These are phyloP conservation scores for Ceratocystis alfenasii DNA, from an alignment of 2,329 filamentous ascomycete genomes.

Conservation along the genomic window DNA sequence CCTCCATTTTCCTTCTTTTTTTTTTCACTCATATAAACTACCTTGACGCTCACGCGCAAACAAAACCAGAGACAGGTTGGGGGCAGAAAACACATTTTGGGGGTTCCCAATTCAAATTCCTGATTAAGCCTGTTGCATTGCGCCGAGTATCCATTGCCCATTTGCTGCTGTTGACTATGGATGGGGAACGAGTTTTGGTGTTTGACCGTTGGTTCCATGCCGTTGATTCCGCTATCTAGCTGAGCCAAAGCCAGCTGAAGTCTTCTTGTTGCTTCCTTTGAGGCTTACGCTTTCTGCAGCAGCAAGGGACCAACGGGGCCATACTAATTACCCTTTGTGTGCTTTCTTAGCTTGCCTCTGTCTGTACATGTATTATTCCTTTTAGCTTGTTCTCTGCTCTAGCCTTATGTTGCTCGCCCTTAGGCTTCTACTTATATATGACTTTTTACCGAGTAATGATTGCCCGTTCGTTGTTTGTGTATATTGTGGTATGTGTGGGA, in stretches of 20 bases:
- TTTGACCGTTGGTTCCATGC: neutral
- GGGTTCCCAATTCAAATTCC: neutral
- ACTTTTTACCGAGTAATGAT: neutral
- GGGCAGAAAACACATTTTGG: neutral
- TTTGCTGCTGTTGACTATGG: neutral
- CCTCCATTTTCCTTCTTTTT: constrained; percentile 6
- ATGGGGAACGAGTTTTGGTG: neutral
- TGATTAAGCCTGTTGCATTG: neutral
- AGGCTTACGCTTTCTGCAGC: neutral
- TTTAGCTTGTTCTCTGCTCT: constrained; percentile 3
- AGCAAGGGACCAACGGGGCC: too few relatives aligned
- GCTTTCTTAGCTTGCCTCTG: neutral
- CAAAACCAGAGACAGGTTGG: neutral
- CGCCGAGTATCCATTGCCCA: neutral
- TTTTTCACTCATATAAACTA: constrained; percentile 20
- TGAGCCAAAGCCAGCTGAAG: neutral
- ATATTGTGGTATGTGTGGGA: too few relatives aligned
- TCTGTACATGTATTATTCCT: constrained; percentile 6
- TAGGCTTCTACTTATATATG: constrained; percentile 5
- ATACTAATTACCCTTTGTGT: neutral
- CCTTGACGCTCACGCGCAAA: neutral
- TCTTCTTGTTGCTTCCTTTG: too few relatives aligned
- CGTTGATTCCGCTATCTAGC: neutral
- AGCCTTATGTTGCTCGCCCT: neutral
- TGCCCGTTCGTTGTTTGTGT: neutral